Evolutionary conservation across 208 protist species (phyloP).

Genomic region (Leishmania tropica): DNA sequence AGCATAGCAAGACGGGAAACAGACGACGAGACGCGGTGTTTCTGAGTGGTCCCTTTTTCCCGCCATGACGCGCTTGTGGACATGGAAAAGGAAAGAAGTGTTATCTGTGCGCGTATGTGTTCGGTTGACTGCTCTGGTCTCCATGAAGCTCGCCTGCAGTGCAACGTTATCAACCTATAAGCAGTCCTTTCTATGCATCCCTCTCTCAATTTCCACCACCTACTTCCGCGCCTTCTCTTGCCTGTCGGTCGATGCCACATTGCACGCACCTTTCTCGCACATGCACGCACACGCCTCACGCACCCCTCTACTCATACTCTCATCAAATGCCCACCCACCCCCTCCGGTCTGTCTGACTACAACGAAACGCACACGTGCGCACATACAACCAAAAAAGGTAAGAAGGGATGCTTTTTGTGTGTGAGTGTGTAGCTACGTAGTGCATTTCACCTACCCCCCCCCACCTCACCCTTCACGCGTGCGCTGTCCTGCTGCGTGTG

Average conservation of each 20-base stretch:
- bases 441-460: background rate
- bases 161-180: background rate
- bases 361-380: background rate
- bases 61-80: background rate
- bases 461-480: background rate
- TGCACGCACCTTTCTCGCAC: background rate
- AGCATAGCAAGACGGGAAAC: background rate
- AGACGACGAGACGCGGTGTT: background rate
- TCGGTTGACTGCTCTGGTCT: background rate
- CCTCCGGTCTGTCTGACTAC: background rate
- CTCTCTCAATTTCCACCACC: background rate
- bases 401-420: background rate
- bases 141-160: background rate
- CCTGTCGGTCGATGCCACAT: background rate
- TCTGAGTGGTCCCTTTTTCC: background rate
- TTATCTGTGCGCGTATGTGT: background rate
- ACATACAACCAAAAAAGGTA: background rate
- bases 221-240: background rate
- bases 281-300: background rate
- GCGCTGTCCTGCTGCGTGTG: conserved; percentile 1
- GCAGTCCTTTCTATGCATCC: background rate
- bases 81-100: background rate
- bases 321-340: background rate
- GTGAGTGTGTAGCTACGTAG: conserved; percentile 3
- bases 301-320: background rate